Evolutionary conservation across 2,329 filamentous ascomycete species (phyloP).

Genomic region (Aspergillus arachidicola): DNA sequence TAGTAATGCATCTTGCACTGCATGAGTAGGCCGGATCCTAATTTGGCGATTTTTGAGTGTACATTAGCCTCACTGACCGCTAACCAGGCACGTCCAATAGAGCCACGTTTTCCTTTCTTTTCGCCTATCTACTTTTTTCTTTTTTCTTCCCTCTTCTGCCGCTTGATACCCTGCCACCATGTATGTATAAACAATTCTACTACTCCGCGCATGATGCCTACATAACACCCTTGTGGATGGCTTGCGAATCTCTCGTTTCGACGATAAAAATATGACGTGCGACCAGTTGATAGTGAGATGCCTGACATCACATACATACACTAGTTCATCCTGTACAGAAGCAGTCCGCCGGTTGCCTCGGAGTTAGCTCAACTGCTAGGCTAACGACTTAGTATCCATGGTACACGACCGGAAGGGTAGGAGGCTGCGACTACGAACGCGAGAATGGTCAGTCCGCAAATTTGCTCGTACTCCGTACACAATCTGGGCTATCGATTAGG

Average conservation of each 20-base stretch:
- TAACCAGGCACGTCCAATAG: not conserved
- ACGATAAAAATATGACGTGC: not conserved
- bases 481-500: slow-evolving; percentile 20
- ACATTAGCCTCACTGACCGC: slow-evolving; percentile 10
- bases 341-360: not conserved
- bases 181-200: not conserved
- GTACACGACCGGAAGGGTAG: slow-evolving; percentile 10
- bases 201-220: not conserved
- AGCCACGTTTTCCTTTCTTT: not conserved
- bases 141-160: not conserved
- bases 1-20: slow-evolving; percentile 9
- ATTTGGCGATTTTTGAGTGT: slow-evolving; percentile 11
- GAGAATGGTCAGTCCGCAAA: slow-evolving; percentile 8
- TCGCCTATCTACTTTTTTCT: not conserved
- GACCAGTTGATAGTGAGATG: slow-evolving; percentile 8
- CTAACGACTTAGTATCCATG: slow-evolving; percentile 1
- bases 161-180: not conserved
- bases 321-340: not conserved
- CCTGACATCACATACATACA: slow-evolving; percentile 17
- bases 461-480: slow-evolving; percentile 10
- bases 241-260: slow-evolving; percentile 5
- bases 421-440: slow-evolving; percentile 2
- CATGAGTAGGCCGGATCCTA: slow-evolving; percentile 14
- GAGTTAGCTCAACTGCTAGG: slow-evolving; percentile 2
- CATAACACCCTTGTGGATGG: slow-evolving; percentile 3